A percentile compares a stretch with the other conserved stretches of the same genome.
Evolutionary conservation across 2,329 filamentous ascomycete genomes (phyloP).

Genomic region (Talaromyces sp.): DNA sequence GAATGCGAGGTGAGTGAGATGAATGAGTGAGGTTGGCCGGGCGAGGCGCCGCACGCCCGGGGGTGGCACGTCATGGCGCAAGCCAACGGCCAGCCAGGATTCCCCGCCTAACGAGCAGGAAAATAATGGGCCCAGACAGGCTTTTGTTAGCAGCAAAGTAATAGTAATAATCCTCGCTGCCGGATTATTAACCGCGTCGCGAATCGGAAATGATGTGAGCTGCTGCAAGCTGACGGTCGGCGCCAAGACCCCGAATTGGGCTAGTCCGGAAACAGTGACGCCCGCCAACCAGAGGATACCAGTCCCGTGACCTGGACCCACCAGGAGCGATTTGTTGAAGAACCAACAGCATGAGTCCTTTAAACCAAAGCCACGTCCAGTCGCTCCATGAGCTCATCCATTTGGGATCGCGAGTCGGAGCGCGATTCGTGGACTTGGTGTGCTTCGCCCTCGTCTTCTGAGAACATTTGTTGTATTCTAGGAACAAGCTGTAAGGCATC

Average conservation of each 20-base stretch:
- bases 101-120: neutral
- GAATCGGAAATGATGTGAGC: neutral
- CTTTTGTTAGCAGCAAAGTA: neutral
- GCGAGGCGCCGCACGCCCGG: neutral
- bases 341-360: neutral
- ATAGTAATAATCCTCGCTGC: neutral
- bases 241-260: neutral
- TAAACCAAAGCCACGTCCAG: slow-evolving; percentile 19
- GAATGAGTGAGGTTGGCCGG: neutral
- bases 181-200: neutral
- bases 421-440: slow-evolving; percentile 12
- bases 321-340: neutral
- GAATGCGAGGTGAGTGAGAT: neutral
- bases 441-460: slow-evolving; percentile 16
- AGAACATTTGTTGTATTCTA: slow-evolving; percentile 26
- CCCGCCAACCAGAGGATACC: neutral
- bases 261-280: neutral
- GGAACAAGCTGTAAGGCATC: slow-evolving; percentile 26
- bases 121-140: neutral
- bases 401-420: slow-evolving; percentile 16
- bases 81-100: neutral
- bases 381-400: slow-evolving; percentile 21
- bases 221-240: neutral
- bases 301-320: neutral
- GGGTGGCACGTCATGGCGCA: neutral